Evolutionary conservation across 1,284 basidiomycete species (phyloP).

Genomic region (Ceraceosorus guamensis): DNA sequence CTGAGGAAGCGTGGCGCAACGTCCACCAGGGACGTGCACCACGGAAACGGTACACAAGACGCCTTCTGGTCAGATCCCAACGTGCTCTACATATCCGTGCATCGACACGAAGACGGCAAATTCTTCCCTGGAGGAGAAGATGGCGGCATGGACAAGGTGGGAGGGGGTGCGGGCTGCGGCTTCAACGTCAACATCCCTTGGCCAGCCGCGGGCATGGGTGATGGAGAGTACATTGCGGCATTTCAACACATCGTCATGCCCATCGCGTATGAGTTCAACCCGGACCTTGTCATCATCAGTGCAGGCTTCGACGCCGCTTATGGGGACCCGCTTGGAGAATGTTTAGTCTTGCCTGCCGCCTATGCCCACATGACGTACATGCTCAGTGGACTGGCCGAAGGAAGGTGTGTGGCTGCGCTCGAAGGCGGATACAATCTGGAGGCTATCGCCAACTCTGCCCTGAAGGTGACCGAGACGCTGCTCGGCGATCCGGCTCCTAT

Average conservation of each 20-base stretch:
- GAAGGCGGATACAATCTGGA: constrained; percentile 96
- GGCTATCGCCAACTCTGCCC: constrained; percentile 74
- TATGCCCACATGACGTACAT: constrained; percentile 99
- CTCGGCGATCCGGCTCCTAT: constrained; percentile 76
- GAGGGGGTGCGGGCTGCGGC: constrained; percentile 64
- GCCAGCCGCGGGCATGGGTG: constrained; percentile 78
- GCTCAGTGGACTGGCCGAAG: constrained; percentile 79
- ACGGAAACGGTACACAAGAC: constrained; percentile 94
- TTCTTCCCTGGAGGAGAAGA: constrained; percentile 92
- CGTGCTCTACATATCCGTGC: constrained; percentile 91
- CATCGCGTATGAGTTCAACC: constrained; percentile 89
- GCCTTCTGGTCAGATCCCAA: constrained; percentile 86
- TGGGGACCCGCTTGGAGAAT: constrained; percentile 84
- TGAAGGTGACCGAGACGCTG: constrained; percentile 76
- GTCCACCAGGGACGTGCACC: constrained; percentile 80
- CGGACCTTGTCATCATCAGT: constrained; percentile 93
- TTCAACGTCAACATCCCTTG: constrained; percentile 95
- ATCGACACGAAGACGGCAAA: constrained; percentile 71
- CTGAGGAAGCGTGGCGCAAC: constrained; percentile 10
- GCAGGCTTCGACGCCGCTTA: constrained; percentile 95
- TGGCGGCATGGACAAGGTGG: constrained; percentile 75
- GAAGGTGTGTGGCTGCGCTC: constrained; percentile 81
- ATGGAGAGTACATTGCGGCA: constrained; percentile 92
- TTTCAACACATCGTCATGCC: constrained; percentile 96
- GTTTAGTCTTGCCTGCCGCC: constrained; percentile 81